Evolutionary conservation across 495 filamentous ascomycete genomes (phyloP), one percentile per base, ranked within the genome.

Genomic region (Daldinia bambusicola): DNA sequence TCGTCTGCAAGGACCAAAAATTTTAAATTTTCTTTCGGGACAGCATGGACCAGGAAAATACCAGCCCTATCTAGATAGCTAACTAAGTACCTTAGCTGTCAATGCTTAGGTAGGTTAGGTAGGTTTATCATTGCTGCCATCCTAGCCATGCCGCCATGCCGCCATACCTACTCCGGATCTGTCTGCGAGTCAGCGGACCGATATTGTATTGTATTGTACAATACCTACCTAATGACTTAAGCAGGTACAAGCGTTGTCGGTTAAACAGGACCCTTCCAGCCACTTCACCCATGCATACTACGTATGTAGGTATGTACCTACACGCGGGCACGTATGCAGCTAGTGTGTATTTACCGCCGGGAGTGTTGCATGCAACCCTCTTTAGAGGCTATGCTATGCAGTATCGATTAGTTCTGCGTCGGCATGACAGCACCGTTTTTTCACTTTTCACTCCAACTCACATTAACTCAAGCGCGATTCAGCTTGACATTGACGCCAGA

Each of bases 1-100:
- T 58, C 55, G 20, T 57, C 53, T 68, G 65, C 61, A 72, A 55
- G 53, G 48, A 40, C 12, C 37, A 63, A 61, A 72, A 66, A 31
- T 26, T 26, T 26, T 26, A 26, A 1, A 1, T 26, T 26, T 1
- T 61, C 61, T 63, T 69, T 68, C 70, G 66, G 70, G 61, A 73
- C 51, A 45, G 55, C 70, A 58, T 64, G 56, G 61, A 51, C 57
- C 61, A 34, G 30, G 52, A 55, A 65, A n/a, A 56, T 50, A 59
- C 36, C 73, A 73, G 73, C 73, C 73, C 69, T 75, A 75, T 70
- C 61, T 55, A 70, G 66, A 65, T 73, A 66, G 53, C 32, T 31
- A 43, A 1, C 26, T 26, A 1, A 26, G 26, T 31, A 43, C 13
- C 26, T 26, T 26, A 26, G 26, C 26, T 26, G 26, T 3, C 26